Evolutionary conservation across 768 basidiomycete species (phyloP), one percentile per base, ranked within the genome.

Genomic region (Multifurca ochricompacta): DNA sequence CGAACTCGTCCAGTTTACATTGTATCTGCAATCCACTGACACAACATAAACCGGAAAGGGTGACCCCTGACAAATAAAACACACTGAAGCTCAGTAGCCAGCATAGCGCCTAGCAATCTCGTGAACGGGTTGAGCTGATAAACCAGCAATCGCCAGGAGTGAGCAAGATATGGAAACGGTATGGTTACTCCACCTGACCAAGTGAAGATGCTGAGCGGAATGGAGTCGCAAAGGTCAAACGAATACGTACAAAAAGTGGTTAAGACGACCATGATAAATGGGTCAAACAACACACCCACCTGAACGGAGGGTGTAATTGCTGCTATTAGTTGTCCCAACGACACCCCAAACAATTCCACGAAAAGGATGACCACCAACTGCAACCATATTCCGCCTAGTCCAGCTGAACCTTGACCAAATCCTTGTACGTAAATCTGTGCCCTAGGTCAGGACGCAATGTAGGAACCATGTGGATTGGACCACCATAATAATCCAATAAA

Each of bases 401-500:
- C 83, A 16, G 78, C 72, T 41, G 72, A 60, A 36, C 85, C 85
- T 69, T 83, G 73, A 2, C 83, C 83, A 56, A 80, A 83, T 40
- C 78, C 78, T 63, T 83, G 81, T 3, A 83, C 82, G 64, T 78
- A 88, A 1, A 85, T 67, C 70, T 72, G 18, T 13, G 27, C 1
- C 11, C 28, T 13, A 4, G 14, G 10, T 42, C 25, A 25, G 45
- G 42, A 36, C 19, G 23, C 11, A 1, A 28, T 16, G 16, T 13
- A 10, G 19, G 9, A 11, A 31, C 31, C 21, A 47, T 52, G 49
- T 64, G 36, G 19, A 66, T 13, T 2, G 6, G 13, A 51, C 53
- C 54, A 87, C 78, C 82, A 84, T 83, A 19, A 86, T 67, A 21
- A 75, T 75, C 86, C 84, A 94, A 69, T 91, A 93, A 0, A 83